Base-by-base conservation (phyloP, 2,329 filamentous ascomycete species). In the Ophidiomyces ophidiicola region DNA sequence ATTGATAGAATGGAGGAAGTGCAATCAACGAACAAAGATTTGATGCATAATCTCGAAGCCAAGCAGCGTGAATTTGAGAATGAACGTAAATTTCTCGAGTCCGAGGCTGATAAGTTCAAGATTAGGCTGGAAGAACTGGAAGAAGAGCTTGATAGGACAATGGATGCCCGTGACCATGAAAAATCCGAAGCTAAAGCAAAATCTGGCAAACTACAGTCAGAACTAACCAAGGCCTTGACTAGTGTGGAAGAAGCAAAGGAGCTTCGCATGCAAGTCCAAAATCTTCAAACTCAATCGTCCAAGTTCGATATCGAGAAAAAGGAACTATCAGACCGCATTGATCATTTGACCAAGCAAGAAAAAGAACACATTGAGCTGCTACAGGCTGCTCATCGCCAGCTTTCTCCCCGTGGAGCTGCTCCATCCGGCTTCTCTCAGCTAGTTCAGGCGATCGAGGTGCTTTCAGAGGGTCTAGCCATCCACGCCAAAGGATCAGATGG, bases 1-100 rank as follows among this genome's bases (percentile, higher is more conserved):
- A 50, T 74, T 73, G 53, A 78, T 72, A 63, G 73, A 67, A 52
- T 94, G 45, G 77, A 90, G 46, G 88, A 96, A 58, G 83, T 76
- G 4, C 84, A 90, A 50, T 87, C 84, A 2, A 94, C 82, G 1
- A 98, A 98, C 59, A 82, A 82, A 50, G 90, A 96, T 58, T 74
- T 98, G 6, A 77, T 98, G 62, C 80, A 84, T 48, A 98, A 98
- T 53, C 84, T 98, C 65, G 86, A 96, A 54, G 82, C 87, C 8
- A 74, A 92, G 48, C 85, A 94, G 59, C 77, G 76, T 18, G 90
- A 96, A 53, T 94, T 94, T 49, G 70, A 82, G 24, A 77, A 79
- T 35, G 88, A 96, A 59, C 76, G 90, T 26, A 84, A 82, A 52
- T 81, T 78, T 6, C 68, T 96, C 0, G 83, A 94, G 50, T 70